These are phyloP conservation scores for Fraxinus baroniana DNA, from an alignment of 305 asterid species.

Conservation along the genomic window DNA sequence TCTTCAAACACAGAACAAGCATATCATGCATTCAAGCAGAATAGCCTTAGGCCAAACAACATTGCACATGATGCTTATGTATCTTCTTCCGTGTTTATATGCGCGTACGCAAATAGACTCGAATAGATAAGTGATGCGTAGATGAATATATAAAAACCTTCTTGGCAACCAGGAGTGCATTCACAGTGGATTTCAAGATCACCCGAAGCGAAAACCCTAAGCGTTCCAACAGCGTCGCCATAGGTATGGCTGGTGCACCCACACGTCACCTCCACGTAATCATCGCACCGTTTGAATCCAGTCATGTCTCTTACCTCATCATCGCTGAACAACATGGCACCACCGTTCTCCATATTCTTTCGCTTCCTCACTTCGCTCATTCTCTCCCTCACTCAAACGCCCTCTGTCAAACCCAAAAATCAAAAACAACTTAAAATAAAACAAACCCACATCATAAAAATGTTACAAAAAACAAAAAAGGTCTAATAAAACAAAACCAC, in stretches of 20 bases:
- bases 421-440: neutral
- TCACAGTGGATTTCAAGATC: slow-evolving; percentile 56
- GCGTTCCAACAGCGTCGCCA: slow-evolving; percentile 61
- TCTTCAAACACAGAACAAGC: neutral
- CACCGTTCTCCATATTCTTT: slow-evolving; percentile 14
- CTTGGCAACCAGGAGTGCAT: slow-evolving; percentile 59
- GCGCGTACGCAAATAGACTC: neutral
- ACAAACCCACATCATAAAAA: neutral
- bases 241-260: slow-evolving; percentile 64
- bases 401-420: neutral
- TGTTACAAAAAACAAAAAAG: neutral
- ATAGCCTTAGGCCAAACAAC: neutral
- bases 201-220: slow-evolving; percentile 56
- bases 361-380: slow-evolving; percentile 18
- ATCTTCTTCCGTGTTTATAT: neutral
- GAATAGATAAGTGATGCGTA: neutral
- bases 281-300: slow-evolving; percentile 32
- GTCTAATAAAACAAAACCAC: neutral
- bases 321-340: slow-evolving; percentile 30
- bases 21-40: neutral
- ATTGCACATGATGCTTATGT: neutral
- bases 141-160: slow-evolving; percentile 32
- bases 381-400: neutral
- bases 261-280: slow-evolving; percentile 53
- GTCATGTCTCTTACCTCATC: slow-evolving; percentile 34